Percentiles rank a stretch among this genome's conserved stretches.
Evolutionary conservation across 2,329 filamentous ascomycete species (phyloP).

Genomic region (Thielaviopsis musarum): DNA sequence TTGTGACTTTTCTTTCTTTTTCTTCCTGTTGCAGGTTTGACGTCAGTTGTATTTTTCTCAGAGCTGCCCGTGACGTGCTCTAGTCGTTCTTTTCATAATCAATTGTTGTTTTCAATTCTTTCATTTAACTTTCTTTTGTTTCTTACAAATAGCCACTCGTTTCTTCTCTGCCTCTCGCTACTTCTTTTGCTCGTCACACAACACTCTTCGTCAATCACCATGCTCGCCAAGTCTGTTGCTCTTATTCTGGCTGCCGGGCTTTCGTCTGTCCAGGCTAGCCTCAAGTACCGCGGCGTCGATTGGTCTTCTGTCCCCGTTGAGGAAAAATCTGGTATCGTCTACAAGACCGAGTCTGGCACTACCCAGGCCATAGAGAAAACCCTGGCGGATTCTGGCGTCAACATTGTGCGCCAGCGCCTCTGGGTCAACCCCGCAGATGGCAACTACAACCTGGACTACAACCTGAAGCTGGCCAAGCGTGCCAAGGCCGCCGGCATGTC

Average conservation of each 20-base stretch:
- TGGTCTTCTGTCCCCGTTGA: constrained; percentile 52
- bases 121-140: background rate
- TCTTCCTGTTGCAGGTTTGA: background rate
- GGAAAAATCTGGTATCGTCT: constrained; percentile 42
- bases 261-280: constrained; percentile 20
- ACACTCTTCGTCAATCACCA: background rate
- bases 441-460: constrained; percentile 53
- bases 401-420: constrained; percentile 52
- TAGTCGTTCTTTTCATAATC: constrained; percentile 2
- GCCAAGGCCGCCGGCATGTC: constrained; percentile 44
- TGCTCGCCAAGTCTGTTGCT: constrained; percentile 4
- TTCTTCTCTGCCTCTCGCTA: background rate
- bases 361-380: constrained; percentile 44
- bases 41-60: background rate
- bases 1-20: background rate
- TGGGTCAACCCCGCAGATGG: constrained; percentile 54
- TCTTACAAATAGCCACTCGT: background rate
- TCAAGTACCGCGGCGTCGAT: constrained; percentile 51
- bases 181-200: background rate
- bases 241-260: constrained; percentile 4
- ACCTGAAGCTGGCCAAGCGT: constrained; percentile 47
- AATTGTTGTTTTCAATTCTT: background rate
- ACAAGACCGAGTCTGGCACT: constrained; percentile 38
- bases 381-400: constrained; percentile 43
- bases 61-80: background rate